phyloP scores from a whole-genome alignment of 2,329 filamentous ascomycete species.

The Epichloe baconii region DNA sequence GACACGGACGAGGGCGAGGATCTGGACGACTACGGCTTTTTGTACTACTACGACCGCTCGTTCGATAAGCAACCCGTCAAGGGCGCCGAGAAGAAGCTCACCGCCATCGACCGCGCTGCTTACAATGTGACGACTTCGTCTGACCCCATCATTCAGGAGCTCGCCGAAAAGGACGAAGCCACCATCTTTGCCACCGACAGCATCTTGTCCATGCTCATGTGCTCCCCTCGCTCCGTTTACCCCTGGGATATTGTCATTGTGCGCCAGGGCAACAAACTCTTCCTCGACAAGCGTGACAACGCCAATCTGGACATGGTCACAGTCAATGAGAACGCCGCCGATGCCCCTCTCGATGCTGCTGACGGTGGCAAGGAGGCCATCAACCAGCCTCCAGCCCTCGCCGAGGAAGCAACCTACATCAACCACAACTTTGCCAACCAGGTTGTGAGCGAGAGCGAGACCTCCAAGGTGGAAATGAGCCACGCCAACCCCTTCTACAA shows the following conservation, averaged over 20 bases:
- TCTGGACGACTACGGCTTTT: constrained; percentile 87
- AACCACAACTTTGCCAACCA: constrained; percentile 99
- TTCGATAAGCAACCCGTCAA: constrained; percentile 93
- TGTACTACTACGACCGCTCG: constrained; percentile 94
- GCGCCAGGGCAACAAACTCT: constrained; percentile 90
- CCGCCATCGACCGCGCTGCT: constrained; percentile 79
- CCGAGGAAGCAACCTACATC: constrained; percentile 97
- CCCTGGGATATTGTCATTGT: constrained; percentile 96
- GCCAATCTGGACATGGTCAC: constrained; percentile 93
- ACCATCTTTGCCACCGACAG: constrained; percentile 95
- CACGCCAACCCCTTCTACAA: constrained; percentile 98
- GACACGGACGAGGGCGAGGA: constrained; percentile 93
- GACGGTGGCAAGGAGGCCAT: constrained; percentile 89
- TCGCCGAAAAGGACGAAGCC: constrained; percentile 89
- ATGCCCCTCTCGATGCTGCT: constrained; percentile 80
- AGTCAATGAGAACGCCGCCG: constrained; percentile 96
- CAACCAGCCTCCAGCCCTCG: constrained; percentile 86
- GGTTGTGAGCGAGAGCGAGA: constrained; percentile 73
- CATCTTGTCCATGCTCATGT: constrained; percentile 99
- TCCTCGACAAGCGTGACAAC: constrained; percentile 96
- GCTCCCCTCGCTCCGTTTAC: constrained; percentile 89
- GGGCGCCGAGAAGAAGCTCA: constrained; percentile 75
- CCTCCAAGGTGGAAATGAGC: constrained; percentile 67
- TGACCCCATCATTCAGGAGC: constrained; percentile 92
- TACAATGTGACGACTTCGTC: constrained; percentile 97